Evolutionary conservation across 1,284 basidiomycete genomes (phyloP).

Genomic region (Marasmius fiardii): DNA sequence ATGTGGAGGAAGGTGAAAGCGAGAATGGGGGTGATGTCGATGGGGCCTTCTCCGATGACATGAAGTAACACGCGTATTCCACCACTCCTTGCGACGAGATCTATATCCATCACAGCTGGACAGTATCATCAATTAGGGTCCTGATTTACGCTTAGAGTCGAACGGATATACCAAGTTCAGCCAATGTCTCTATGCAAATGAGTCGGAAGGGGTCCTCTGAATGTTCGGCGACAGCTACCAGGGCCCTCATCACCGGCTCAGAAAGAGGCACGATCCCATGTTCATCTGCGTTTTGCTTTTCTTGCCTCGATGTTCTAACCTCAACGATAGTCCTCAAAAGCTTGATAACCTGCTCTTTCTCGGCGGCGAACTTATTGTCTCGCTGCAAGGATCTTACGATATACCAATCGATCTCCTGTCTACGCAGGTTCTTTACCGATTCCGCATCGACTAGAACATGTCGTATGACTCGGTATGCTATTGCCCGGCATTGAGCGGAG

Average conservation of each 20-base stretch:
- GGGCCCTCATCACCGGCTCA: conserved; percentile 79
- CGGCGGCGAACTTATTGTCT: conserved; percentile 79
- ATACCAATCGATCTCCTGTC: conserved; percentile 81
- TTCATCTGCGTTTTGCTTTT: conserved; percentile 39
- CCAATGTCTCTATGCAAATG: conserved; percentile 86
- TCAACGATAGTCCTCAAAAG: conserved; percentile 85
- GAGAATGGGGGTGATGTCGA: conserved; percentile 84
- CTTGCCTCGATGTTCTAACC: conserved; percentile 56
- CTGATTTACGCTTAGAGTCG: conserved; percentile 11
- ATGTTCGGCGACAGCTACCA: conserved; percentile 93
- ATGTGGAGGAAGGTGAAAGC: conserved; percentile 83
- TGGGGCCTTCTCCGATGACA: conserved; percentile 83
- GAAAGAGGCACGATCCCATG: conserved; percentile 57
- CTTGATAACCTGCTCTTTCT: conserved; percentile 95
- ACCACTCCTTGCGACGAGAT: conserved; percentile 78
- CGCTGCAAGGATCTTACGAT: conserved; percentile 86
- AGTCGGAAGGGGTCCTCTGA: conserved; percentile 86
- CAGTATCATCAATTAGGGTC: conserved; percentile 21
- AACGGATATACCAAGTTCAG: conserved; percentile 76
- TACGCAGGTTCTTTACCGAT: conserved; percentile 55
- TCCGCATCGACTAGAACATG: conserved; percentile 73
- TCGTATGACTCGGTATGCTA: conserved; percentile 84
- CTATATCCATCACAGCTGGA: conserved; percentile 80
- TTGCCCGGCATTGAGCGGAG: conserved; percentile 75
- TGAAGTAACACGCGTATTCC: conserved; percentile 88